A percentile compares a stretch with the other conserved stretches of the same genome.
phyloP scores from a whole-genome alignment of 495 filamentous ascomycete genomes.

The Neurospora sp. region DNA sequence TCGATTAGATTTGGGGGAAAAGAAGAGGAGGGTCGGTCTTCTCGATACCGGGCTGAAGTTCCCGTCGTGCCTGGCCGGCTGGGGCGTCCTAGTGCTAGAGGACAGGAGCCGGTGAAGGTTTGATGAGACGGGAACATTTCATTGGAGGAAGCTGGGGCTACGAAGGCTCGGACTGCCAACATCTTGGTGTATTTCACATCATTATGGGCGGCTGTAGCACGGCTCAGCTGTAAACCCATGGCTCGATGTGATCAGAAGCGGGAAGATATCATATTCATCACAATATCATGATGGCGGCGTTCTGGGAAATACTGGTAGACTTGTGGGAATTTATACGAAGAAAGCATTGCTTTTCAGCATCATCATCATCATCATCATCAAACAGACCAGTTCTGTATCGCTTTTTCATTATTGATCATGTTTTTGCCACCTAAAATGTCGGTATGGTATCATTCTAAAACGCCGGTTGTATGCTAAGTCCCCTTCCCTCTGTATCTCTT shows the following conservation, averaged over 20 bases:
- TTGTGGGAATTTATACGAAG: neutral
- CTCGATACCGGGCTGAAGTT: neutral
- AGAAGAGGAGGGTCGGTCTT: neutral
- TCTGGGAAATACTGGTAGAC: neutral
- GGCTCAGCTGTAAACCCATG: neutral
- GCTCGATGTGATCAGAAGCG: neutral
- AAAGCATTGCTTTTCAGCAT: neutral
- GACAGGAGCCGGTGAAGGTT: neutral
- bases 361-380: neutral
- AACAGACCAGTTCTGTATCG: neutral
- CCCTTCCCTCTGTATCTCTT: neutral
- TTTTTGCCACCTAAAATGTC: neutral
- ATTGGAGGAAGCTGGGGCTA: neutral
- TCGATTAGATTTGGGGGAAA: constrained; percentile 10
- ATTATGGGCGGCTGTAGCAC: neutral
- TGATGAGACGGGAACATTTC: neutral
- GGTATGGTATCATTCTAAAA: neutral
- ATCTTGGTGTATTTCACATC: neutral
- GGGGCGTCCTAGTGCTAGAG: neutral
- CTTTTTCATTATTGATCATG: neutral
- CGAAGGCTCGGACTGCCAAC: neutral
- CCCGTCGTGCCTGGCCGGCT: neutral
- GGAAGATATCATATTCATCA: neutral
- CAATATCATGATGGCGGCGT: neutral
- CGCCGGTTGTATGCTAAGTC: neutral